These are phyloP conservation scores for Sporothrix pallida DNA, from an alignment of 2,329 filamentous ascomycete genomes.

Conservation along the genomic window DNA sequence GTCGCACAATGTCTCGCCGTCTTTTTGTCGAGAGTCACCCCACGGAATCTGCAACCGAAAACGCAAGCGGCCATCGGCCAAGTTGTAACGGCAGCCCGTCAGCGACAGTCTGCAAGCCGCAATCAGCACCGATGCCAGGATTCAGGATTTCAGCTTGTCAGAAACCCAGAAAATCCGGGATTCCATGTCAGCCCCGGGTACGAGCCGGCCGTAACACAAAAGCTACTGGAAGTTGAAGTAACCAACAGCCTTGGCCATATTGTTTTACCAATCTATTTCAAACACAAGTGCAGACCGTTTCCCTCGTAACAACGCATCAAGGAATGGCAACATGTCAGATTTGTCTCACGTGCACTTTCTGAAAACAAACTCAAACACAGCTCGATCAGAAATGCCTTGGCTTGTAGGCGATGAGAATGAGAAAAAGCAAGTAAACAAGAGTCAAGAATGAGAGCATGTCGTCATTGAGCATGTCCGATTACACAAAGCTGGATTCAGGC, in stretches of 20 bases:
- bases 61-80: not conserved
- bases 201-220: too few relatives aligned
- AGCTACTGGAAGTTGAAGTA: too few relatives aligned
- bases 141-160: not conserved
- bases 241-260: too few relatives aligned
- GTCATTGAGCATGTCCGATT: too few relatives aligned
- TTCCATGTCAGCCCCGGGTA: not conserved
- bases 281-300: too few relatives aligned
- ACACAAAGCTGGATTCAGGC: too few relatives aligned
- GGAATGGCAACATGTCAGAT: conserved; percentile 10
- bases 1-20: not conserved
- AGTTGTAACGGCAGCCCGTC: not conserved
- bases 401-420: too few relatives aligned
- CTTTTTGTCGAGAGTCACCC: not conserved
- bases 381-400: too few relatives aligned
- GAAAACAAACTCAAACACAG: not conserved
- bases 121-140: not conserved
- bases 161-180: not conserved
- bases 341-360: not conserved
- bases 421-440: too few relatives aligned
- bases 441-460: too few relatives aligned
- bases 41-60: conserved; percentile 6
- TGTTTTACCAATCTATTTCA: too few relatives aligned
- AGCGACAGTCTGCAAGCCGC: not conserved
- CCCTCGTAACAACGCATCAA: not conserved